These are phyloP conservation scores for Fusarium gaditjirri DNA, from an alignment of 2,329 filamentous ascomycete genomes.

Conservation along the genomic window DNA sequence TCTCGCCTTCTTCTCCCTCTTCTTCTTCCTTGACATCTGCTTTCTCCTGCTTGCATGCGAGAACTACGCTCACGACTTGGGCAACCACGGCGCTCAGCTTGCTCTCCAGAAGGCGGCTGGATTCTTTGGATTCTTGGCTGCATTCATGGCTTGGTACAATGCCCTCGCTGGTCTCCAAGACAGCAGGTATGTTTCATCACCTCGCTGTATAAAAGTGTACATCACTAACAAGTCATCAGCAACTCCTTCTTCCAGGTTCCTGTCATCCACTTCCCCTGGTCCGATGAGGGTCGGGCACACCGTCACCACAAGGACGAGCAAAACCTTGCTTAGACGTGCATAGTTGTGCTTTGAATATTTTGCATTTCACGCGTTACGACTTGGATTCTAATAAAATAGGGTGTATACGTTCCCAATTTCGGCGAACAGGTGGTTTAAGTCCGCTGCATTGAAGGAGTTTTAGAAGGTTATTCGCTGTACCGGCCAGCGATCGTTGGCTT, in stretches of 20 bases:
- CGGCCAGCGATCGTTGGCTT: slow-evolving; percentile 7
- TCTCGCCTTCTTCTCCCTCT: slow-evolving; percentile 80
- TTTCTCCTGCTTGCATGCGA: slow-evolving; percentile 78
- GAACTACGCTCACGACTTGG: slow-evolving; percentile 67
- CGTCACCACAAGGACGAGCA: slow-evolving; percentile 58
- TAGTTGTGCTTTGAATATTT: background rate
- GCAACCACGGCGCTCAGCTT: slow-evolving; percentile 56
- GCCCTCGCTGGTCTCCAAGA: slow-evolving; percentile 85
- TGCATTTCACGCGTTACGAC: slow-evolving; percentile 36
- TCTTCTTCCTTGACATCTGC: slow-evolving; percentile 79
- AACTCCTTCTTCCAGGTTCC: slow-evolving; percentile 91
- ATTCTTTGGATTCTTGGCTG: slow-evolving; percentile 81
- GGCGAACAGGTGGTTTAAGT: background rate
- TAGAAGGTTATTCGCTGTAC: slow-evolving; percentile 6
- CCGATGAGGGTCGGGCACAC: slow-evolving; percentile 74
- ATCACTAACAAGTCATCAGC: slow-evolving; percentile 61
- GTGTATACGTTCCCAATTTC: background rate
- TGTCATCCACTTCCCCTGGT: slow-evolving; percentile 96
- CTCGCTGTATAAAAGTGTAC: background rate
- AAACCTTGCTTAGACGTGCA: slow-evolving; percentile 33
- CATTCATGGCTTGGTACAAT: slow-evolving; percentile 89
- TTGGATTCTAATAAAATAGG: slow-evolving; percentile 31
- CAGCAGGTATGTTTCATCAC: slow-evolving; percentile 62
- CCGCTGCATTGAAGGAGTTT: slow-evolving; percentile 20
- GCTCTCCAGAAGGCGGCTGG: slow-evolving; percentile 76